Conservation (phyloP, 805 yeast species). For the Soucietia sequanensis region DNA sequence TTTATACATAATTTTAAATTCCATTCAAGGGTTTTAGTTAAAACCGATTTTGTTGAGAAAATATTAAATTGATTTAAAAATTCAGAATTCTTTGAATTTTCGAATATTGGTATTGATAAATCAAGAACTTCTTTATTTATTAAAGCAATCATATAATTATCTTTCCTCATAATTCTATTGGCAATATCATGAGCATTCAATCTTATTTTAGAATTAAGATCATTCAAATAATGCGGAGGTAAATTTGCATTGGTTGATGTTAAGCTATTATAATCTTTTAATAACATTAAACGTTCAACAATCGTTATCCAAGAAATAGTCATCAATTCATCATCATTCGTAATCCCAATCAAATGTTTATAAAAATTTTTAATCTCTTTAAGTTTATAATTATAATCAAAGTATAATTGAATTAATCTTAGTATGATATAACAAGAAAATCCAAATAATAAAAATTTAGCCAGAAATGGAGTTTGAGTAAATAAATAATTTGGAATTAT, state of each 20-base stretch:
- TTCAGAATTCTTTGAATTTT: constrained; percentile 9
- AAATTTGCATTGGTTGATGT: constrained; percentile 38
- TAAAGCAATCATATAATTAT: constrained; percentile 88
- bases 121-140: constrained; percentile 76
- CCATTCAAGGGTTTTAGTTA: constrained; percentile 94
- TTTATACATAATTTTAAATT: constrained; percentile 83
- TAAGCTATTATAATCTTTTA: constrained; percentile 78
- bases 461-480: constrained; percentile 36
- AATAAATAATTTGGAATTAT: constrained; percentile 45
- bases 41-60: constrained; percentile 31
- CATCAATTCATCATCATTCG: constrained; percentile 76
- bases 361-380: constrained; percentile 78
- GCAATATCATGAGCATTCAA: constrained; percentile 94
- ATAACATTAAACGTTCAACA: constrained; percentile 67
- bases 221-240: constrained; percentile 36
- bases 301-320: constrained; percentile 92
- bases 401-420: constrained; percentile 52
- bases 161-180: constrained; percentile 92
- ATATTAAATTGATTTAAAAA: constrained; percentile 9
- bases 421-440: constrained; percentile 54
- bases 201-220: constrained; percentile 67
- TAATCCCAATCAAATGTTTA: constrained; percentile 62
- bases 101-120: constrained; percentile 42
- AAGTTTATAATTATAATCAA: constrained; percentile 61
- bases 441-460: constrained; percentile 62